Percentiles rank a stretch among this genome's conserved stretches.
Conservation (phyloP, 2,329 filamentous ascomycete species). For the Ophiostoma ulmi region DNA sequence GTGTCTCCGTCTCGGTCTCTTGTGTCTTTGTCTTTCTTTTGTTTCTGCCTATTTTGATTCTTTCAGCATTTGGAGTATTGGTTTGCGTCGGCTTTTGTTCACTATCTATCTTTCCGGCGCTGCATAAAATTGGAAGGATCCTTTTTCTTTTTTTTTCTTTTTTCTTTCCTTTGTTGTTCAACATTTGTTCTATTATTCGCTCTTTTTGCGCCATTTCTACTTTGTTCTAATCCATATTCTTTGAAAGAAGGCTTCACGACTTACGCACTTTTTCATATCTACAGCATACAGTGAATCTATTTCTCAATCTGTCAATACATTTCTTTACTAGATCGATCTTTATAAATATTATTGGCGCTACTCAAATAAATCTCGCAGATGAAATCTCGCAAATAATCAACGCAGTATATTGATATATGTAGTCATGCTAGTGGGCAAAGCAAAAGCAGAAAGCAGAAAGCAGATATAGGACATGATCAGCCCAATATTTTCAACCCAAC, state of each 20-base stretch:
- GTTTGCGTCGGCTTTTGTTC: not conserved
- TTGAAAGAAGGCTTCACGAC: not conserved
- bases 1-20: not conserved
- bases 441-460: not conserved
- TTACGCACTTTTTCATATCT: not conserved
- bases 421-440: not conserved
- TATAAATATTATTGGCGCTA: not conserved
- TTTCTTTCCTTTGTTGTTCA: not conserved
- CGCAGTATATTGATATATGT: not conserved
- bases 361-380: not conserved
- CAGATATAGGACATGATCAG: not conserved
- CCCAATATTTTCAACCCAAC: not conserved
- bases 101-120: not conserved
- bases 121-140: not conserved
- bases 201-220: no score
- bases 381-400: not conserved
- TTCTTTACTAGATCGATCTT: not conserved
- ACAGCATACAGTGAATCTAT: not conserved
- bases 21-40: constrained; percentile 9
- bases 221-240: not conserved
- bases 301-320: not conserved
- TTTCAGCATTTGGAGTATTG: not conserved
- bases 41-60: not conserved
- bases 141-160: not conserved
- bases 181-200: constrained; percentile 3